Base-by-base conservation (phyloP, 257 asterid genomes). In the Nicotiana undulata region DNA sequence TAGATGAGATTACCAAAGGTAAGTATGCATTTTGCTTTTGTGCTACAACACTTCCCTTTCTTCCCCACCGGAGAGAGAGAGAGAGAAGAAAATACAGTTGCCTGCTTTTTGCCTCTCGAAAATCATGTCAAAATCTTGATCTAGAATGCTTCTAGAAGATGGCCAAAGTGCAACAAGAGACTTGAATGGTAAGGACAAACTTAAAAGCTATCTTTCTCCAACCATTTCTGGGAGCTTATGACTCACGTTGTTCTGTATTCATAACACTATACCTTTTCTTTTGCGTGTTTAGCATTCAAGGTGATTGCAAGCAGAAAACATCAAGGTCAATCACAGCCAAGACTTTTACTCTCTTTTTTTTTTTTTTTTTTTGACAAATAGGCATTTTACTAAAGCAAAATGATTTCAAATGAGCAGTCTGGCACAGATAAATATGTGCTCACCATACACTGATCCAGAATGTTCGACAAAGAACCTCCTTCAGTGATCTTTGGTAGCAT, bases 361-460 rank as follows among this genome's bases (percentile, higher is more conserved):
- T 40, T 11, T 37, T 9, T 40, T 2, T 40, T 7, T 40, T 40
- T 40, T 40, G 46, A 40, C 46, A 40, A 61, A 63, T 24, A 44
- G 78, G 49, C 34, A n/a, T 72, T 72, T 24, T 72, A 49, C 37
- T 46, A 12, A n/a, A 40, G 64, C 24, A 49, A 79, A 64, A 44
- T 49, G 15, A 77, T 46, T 55, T 44, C 22, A 1, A n/a, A 46
- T 15, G 61, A 72, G 15, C 40, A 46, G 40, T 59, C 61, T 7
- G 26, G 17, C 67, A 34, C 79, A 83, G 76, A 74, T 53, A 51
- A 63, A 80, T n/a, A 82, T 78, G 77, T 83, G 81, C 98, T 89
- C 89, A 92, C 99, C 99, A 96, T 96, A 93, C 96, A 89, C 59
- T 91, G 98, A 77, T 96, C 99, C 84, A 96, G 90, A 85, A 94